Base-by-base conservation (phyloP, 371 early-diverging fungal genomes). In the Mortierella sp. region DNA sequence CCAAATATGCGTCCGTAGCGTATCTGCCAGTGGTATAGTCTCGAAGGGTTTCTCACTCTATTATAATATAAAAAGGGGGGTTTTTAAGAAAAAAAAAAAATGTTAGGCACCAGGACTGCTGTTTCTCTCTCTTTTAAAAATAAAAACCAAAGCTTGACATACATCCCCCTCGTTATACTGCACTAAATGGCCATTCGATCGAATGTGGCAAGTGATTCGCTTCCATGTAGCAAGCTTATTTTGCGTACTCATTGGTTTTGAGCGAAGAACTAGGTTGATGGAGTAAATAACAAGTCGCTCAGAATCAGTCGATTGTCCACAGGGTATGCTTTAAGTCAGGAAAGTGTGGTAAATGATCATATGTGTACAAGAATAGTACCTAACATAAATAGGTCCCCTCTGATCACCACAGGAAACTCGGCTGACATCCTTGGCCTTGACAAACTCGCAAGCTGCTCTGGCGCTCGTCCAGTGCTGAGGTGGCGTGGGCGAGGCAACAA, bases 1-100 rank as follows among this genome's bases (percentile, higher is more conserved):
- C 69, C 86, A 87, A 10, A 87, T 80, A 32, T 87, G 84, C 15
- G 85, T 85, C 41, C 87, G 76, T 6, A 83, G 77, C 3, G 86
- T 74, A 5, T 72, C 72, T 3, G 72, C 60, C 47, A 80, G 53
- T 3, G 81, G 81, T 60, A 80, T 80, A n/a, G 81, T 80, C 53
- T 80, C 81, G 55, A 80, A 80, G 2, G 81, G 81, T 21, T 71
- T 74, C 7, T 80, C 81, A 3, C 19, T 75, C 81, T 80, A 36
- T 0, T 15, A 22, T 2, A 19, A 58, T 11, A 57, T 58, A 13
- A 33, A 3, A 8, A 36, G 4, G 7, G n/a, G n/a, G n/a, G n/a
- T n/a, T n/a, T n/a, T n/a, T n/a, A n/a, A n/a, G n/a, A n/a, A n/a
- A n/a, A n/a, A n/a, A n/a, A n/a, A n/a, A n/a, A n/a, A n/a, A n/a